Base-by-base conservation (phyloP, 1,139 yeast species). In the Insectozyma bohioensis region DNA sequence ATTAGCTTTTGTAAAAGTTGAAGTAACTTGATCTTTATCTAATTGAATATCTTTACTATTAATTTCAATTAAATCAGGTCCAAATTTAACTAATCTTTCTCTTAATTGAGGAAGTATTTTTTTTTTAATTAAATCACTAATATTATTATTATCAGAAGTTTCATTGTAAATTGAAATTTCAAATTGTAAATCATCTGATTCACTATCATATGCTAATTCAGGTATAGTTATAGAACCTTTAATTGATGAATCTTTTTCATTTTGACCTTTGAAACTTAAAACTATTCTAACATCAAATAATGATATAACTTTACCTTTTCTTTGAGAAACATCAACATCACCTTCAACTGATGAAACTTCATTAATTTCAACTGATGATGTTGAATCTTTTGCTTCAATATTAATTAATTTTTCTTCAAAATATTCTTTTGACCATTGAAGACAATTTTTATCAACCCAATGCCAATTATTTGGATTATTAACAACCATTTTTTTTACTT, bases 391-490 rank as follows among this genome's bases (percentile, higher is more conserved):
- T 1, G 69, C 75, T 6, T 57, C 42, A 27, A 78, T 45, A 2
- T 81, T 81, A 8, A 67, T 64, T 26, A 88, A 63, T 33, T 77
- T 72, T 30, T 75, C 73, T 29, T 65, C 59, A 56, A 92, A 85
- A 58, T 90, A 92, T 28, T 75, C 72, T 42, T 79, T 78, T 10
- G 96, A 73, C 98, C 98, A 92, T 43, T 77, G 80, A 40, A 90
- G 74, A 63, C 98, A 92, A 71, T 92, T 92, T 61, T 92, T 92
- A 63, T 92, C 97, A 43, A 92, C 97, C 98, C 98, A 92, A 71
- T 92, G 98, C 98, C 76, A 70, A 53, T 70, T 70, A 49, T 70
- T 70, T 9, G 76, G 76, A 55, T 70, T 70, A 52, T 69, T 59
- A 2, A 70, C 75, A 10, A 69, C 76, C 76, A 70, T 70, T 25